Evolutionary conservation across 306 rosid species (phyloP).

Genomic region (Astragalus glycyphyllos): DNA sequence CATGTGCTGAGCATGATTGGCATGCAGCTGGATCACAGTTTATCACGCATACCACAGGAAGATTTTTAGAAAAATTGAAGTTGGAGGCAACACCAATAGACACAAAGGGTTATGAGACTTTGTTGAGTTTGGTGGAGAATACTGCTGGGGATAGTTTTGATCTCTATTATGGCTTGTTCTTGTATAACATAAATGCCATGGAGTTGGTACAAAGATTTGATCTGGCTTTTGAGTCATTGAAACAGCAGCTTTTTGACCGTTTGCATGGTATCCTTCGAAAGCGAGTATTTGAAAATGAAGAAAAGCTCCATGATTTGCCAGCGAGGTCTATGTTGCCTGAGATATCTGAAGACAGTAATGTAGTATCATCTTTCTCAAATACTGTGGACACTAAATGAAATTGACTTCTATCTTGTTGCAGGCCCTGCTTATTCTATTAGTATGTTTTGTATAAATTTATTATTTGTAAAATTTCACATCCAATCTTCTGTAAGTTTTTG

Average conservation of each 20-base stretch:
- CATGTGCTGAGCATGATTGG: slow-evolving; percentile 86
- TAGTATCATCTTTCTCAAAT: slow-evolving; percentile 40
- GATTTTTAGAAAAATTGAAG: slow-evolving; percentile 69
- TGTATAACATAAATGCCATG: slow-evolving; percentile 87
- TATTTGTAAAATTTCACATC: slow-evolving; percentile 17
- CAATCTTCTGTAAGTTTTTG: slow-evolving; percentile 21
- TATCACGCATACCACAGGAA: slow-evolving; percentile 86
- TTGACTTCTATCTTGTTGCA: slow-evolving; percentile 27
- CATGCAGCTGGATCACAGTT: slow-evolving; percentile 93
- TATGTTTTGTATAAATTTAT: background rate
- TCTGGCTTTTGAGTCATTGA: slow-evolving; percentile 69
- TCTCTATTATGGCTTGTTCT: slow-evolving; percentile 86
- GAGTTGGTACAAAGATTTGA: slow-evolving; percentile 74
- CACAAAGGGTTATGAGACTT: slow-evolving; percentile 84
- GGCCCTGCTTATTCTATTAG: background rate
- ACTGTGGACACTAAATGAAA: slow-evolving; percentile 44
- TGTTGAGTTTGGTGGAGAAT: slow-evolving; percentile 80
- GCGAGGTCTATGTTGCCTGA: slow-evolving; percentile 51
- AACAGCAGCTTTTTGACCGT: slow-evolving; percentile 77
- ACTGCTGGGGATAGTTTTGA: slow-evolving; percentile 92
- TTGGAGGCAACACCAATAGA: slow-evolving; percentile 76
- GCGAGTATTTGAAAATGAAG: slow-evolving; percentile 59
- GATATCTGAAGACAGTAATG: slow-evolving; percentile 43
- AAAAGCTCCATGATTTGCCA: slow-evolving; percentile 32
- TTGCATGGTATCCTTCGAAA: slow-evolving; percentile 65